These are phyloP conservation scores for Tylopilus subfusipes DNA, from an alignment of 768 basidiomycete species.

Conservation along the genomic window DNA sequence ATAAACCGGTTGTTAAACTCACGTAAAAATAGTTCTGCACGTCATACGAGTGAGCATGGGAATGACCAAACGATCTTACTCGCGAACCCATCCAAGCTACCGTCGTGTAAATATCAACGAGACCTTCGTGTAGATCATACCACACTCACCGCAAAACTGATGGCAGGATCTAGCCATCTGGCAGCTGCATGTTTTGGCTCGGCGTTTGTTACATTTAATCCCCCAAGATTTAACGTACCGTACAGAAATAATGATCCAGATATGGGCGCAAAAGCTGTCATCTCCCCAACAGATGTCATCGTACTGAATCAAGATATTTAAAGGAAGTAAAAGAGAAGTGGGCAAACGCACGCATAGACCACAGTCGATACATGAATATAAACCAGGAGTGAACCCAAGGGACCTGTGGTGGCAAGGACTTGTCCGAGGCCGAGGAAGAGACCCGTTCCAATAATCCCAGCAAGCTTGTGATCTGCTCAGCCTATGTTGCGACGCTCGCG, in stretches of 20 bases:
- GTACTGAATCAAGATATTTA: slow-evolving; percentile 19
- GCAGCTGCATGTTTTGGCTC: slow-evolving; percentile 18
- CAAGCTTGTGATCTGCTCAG: slow-evolving; percentile 19
- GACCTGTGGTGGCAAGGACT: slow-evolving; percentile 25
- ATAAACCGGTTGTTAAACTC: not conserved
- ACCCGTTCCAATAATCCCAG: slow-evolving; percentile 31
- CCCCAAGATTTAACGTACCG: slow-evolving; percentile 11
- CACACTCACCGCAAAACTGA: slow-evolving; percentile 28
- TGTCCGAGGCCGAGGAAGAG: slow-evolving; percentile 31
- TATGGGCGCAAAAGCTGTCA: slow-evolving; percentile 29
- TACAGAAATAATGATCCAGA: slow-evolving; percentile 29
- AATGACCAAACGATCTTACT: not conserved
- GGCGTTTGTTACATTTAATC: not conserved
- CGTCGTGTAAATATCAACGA: not conserved
- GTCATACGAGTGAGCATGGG: not conserved
- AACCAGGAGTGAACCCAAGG: slow-evolving; percentile 30
- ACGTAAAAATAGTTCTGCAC: slow-evolving; percentile 36
- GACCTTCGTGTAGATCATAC: not conserved
- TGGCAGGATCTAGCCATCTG: slow-evolving; percentile 32
- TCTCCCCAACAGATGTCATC: slow-evolving; percentile 29
- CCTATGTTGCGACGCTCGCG: not conserved
- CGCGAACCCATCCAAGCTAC: slow-evolving; percentile 26
- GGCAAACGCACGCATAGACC: slow-evolving; percentile 22
- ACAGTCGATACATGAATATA: slow-evolving; percentile 28
- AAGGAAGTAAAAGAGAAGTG: not conserved